Base-by-base conservation (phyloP, 768 basidiomycete species). In the Lactifluus echinatus region DNA sequence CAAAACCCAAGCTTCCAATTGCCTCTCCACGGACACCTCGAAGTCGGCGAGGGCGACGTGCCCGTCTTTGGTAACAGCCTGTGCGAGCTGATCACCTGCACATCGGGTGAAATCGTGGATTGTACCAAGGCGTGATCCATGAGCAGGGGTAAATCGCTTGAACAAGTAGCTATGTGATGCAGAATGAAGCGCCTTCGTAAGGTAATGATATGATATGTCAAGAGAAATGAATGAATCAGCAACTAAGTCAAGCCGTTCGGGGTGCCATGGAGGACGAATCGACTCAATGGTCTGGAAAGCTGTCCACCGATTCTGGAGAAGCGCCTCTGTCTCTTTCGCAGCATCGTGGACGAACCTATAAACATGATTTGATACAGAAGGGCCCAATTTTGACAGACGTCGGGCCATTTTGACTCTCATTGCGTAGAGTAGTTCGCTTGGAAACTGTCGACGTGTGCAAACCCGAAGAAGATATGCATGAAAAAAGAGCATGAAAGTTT, bases 401-500 rank as follows among this genome's bases (percentile, higher is more conserved):
- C 28, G 67, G 39, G 59, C 61, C 40, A 67, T 62, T 23, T 72
- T 72, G 12, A 63, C 45, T 1, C 64, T 66, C 65, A 70, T 69
- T 31, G 31, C 63, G 14, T 64, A 66, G 5, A 75, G 64, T 8
- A 70, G 2, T 34, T 75, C 67, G 37, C 60, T 70, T 3, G 60
- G 29, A 24, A 15, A 76, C 48, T 23, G 60, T 37, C 5, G 71
- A 10, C 8, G 61, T 34, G 75, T 63, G n/a, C 48, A 57, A 33
- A 8, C 14, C 3, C 37, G 48, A 3, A 60, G 54, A 21, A 59
- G 48, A n/a, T 51, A 19, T 15, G 49, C 36, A 11, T 60, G 59
- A 49, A 79, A 66, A 47, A 71, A 79, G 2, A 75, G 40, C 63
- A 80, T 74, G 65, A 82, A 82, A 2, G 34, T 10, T 53, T 82